Evolutionary conservation across 75 land plant genomes (phyloP).

Genomic region (Picea sitchensis): DNA sequence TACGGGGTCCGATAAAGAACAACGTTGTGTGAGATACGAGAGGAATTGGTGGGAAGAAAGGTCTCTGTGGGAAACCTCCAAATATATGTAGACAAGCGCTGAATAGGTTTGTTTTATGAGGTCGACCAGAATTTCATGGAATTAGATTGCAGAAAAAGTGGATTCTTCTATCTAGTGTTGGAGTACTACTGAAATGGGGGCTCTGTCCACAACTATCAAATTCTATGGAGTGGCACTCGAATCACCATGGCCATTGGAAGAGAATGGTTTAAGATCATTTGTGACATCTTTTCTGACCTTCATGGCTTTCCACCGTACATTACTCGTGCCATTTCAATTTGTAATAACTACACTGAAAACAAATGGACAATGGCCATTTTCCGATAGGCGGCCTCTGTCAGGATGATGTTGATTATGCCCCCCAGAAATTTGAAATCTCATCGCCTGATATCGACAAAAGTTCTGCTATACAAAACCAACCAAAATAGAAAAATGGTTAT

Average conservation of each 20-base stretch:
- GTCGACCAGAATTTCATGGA: background rate
- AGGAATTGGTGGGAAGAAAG: constrained; percentile 11
- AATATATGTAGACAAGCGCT: constrained; percentile 19
- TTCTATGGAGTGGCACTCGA: background rate
- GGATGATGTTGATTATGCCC: no score
- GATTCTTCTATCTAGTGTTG: background rate
- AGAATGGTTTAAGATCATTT: background rate
- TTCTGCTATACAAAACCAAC: no score
- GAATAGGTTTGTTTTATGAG: constrained; percentile 23
- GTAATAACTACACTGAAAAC: no score
- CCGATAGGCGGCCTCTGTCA: no score
- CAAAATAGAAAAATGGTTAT: no score
- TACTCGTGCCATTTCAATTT: no score
- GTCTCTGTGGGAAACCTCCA: constrained; percentile 25
- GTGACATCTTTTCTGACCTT: background rate
- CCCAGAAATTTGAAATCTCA: no score
- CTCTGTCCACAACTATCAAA: background rate
- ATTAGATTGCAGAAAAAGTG: background rate
- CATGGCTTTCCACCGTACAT: background rate
- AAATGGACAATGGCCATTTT: no score
- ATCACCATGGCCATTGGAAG: background rate
- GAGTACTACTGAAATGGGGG: background rate
- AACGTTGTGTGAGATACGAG: background rate
- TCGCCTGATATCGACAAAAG: no score
- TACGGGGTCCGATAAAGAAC: constrained; percentile 5